These are phyloP conservation scores for Zygoascus meyerae DNA, from an alignment of 1,139 yeast species.

Conservation along the genomic window DNA sequence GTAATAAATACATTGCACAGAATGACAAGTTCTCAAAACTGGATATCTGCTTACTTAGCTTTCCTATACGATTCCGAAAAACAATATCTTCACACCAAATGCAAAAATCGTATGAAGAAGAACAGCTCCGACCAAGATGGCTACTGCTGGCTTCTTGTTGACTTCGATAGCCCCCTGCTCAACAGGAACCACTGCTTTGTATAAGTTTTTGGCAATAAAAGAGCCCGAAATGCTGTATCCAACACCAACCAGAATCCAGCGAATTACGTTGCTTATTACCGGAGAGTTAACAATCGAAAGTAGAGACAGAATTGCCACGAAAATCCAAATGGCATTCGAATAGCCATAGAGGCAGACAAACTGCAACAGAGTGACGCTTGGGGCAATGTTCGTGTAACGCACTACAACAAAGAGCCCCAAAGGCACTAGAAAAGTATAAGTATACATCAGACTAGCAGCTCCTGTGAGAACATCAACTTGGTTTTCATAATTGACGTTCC, in stretches of 20 bases:
- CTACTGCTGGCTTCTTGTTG: conserved; percentile 29
- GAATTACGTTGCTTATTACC: conserved; percentile 32
- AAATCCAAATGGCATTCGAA: conserved; percentile 72
- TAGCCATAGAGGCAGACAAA: conserved; percentile 67
- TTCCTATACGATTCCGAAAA: conserved; percentile 23
- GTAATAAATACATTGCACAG: neutral
- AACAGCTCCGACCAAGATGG: conserved; percentile 31
- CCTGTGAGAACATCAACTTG: conserved; percentile 57
- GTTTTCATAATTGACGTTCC: conserved; percentile 47
- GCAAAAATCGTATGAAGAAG: conserved; percentile 36
- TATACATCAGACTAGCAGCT: conserved; percentile 63
- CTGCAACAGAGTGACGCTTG: conserved; percentile 36
- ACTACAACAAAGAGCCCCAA: conserved; percentile 45
- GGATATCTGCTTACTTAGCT: neutral
- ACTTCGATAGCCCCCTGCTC: conserved; percentile 24
- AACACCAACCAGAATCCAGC: conserved; percentile 34
- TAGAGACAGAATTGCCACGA: conserved; percentile 56
- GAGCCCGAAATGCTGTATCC: conserved; percentile 36
- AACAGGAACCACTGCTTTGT: conserved; percentile 25
- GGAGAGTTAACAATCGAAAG: conserved; percentile 37
- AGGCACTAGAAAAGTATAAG: conserved; percentile 66
- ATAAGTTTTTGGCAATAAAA: conserved; percentile 35
- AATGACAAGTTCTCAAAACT: neutral
- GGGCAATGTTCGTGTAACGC: conserved; percentile 36
- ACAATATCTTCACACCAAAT: conserved; percentile 35